Conservation (phyloP, 768 basidiomycete genomes). For the Exidia glandulosa region DNA sequence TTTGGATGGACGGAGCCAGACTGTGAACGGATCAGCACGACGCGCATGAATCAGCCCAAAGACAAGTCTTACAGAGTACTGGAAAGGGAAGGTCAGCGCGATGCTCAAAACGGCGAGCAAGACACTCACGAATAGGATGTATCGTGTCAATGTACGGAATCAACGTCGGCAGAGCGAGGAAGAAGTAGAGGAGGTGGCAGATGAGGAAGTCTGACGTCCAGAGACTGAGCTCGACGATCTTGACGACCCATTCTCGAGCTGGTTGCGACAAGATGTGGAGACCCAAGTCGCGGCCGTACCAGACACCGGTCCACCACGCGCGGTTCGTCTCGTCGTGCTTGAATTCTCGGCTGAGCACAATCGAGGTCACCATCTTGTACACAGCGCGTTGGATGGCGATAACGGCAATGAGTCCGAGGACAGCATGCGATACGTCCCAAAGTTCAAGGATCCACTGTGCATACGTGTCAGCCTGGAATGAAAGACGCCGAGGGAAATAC, state of each 20-base stretch:
- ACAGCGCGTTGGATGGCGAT: constrained; percentile 85
- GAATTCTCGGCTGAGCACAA: constrained; percentile 92
- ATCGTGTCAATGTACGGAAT: constrained; percentile 81
- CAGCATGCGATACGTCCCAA: constrained; percentile 95
- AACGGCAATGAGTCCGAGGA: constrained; percentile 82
- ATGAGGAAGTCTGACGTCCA: constrained; percentile 94
- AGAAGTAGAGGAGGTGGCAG: constrained; percentile 72
- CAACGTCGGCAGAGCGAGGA: constrained; percentile 73
- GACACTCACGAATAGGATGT: constrained; percentile 60
- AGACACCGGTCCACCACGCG: constrained; percentile 98
- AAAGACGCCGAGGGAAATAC: constrained; percentile 20
- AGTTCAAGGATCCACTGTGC: constrained; percentile 87
- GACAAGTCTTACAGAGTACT: constrained; percentile 55
- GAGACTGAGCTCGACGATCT: constrained; percentile 94
- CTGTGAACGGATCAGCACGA: constrained; percentile 25
- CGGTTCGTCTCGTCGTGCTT: constrained; percentile 98
- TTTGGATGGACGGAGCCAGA: constrained; percentile 93
- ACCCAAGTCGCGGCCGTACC: constrained; percentile 92
- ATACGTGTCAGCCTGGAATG: background rate
- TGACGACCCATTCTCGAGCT: constrained; percentile 94
- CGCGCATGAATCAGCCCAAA: background rate
- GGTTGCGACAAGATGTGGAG: constrained; percentile 90
- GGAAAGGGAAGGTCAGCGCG: background rate
- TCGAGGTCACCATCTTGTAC: constrained; percentile 88
- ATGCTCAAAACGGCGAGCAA: background rate